These are phyloP conservation scores for Dactylis glomerata DNA, from an alignment of 176 grass and related monocot genomes.

Conservation along the genomic window DNA sequence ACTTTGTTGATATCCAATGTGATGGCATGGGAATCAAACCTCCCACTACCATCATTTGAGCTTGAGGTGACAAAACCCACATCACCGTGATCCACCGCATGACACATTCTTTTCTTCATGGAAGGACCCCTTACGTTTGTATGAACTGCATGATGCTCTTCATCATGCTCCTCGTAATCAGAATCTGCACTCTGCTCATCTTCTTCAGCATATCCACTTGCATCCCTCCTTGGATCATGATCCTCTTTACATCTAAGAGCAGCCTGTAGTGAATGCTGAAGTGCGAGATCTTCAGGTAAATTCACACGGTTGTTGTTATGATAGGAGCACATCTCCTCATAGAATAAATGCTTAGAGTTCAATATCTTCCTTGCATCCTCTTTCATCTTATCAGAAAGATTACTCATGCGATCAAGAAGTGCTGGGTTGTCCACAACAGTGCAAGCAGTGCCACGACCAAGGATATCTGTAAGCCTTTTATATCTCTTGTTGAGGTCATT, in stretches of 20 bases:
- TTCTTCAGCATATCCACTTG: conserved; percentile 48
- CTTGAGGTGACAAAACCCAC: conserved; percentile 36
- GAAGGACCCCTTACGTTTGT: conserved; percentile 21
- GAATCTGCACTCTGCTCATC: conserved; percentile 58
- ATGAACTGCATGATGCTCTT: conserved; percentile 50
- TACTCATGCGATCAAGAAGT: conserved; percentile 74
- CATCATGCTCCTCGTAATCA: conserved; percentile 54
- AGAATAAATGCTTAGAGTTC: conserved; percentile 94
- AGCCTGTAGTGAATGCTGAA: conserved; percentile 67
- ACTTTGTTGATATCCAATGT: conserved; percentile 63
- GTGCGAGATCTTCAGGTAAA: conserved; percentile 75
- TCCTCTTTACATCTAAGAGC: conserved; percentile 78
- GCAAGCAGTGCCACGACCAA: conserved; percentile 82
- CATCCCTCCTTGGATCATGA: conserved; percentile 38
- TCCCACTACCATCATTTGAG: conserved; percentile 38
- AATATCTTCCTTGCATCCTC: conserved; percentile 91
- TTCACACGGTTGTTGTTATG: conserved; percentile 80
- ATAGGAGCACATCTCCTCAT: conserved; percentile 96
- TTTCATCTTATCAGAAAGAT: conserved; percentile 83
- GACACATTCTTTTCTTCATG: conserved; percentile 53
- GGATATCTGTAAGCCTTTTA: conserved; percentile 88
- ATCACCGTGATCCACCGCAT: conserved; percentile 37
- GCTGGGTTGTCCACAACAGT: conserved; percentile 66
- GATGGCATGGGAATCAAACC: conserved; percentile 19
- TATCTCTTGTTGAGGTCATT: conserved; percentile 99